Evolutionary conservation across 495 filamentous ascomycete genomes (phyloP).

Genomic region (Aspergillus steynii): DNA sequence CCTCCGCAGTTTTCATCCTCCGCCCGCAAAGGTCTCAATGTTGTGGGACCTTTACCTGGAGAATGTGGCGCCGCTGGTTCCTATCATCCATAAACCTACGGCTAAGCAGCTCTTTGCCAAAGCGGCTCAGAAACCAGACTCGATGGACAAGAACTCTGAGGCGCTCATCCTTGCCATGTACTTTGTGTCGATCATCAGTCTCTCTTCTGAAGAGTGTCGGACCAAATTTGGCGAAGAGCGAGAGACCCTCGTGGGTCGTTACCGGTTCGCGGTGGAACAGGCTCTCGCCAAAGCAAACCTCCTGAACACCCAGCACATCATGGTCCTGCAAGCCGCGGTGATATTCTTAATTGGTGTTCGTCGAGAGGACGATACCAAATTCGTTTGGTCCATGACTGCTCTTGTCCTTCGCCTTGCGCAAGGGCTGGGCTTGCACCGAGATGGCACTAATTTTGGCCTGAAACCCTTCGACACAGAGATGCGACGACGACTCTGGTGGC

Average conservation of each 20-base stretch:
- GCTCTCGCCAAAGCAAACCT: conserved; percentile 73
- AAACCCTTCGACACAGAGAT: conserved; percentile 82
- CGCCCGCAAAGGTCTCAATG: conserved; percentile 60
- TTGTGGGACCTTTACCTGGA: conserved; percentile 70
- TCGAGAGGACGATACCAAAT: conserved; percentile 64
- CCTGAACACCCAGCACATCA: conserved; percentile 70
- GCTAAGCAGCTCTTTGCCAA: conserved; percentile 48
- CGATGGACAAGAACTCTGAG: conserved; percentile 62
- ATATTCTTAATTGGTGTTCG: conserved; percentile 68
- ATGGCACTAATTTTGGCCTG: conserved; percentile 71
- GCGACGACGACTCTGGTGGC: conserved; percentile 83
- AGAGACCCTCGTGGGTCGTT: conserved; percentile 55
- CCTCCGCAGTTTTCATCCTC: conserved; percentile 51
- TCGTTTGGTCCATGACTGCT: conserved; percentile 67
- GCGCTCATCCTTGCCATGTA: conserved; percentile 79
- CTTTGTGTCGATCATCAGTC: conserved; percentile 68
- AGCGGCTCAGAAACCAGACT: conserved; percentile 51
- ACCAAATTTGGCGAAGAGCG: conserved; percentile 39
- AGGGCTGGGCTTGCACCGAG: conserved; percentile 76
- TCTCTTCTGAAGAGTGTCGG: conserved; percentile 50
- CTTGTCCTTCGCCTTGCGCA: conserved; percentile 79
- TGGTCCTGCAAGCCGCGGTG: conserved; percentile 75
- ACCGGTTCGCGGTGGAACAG: conserved; percentile 80
- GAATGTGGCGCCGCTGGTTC: conserved; percentile 72
- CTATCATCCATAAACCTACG: conserved; percentile 65